Conservation (phyloP, 2,329 filamentous ascomycete genomes). For the Fusarium anthophilum region DNA sequence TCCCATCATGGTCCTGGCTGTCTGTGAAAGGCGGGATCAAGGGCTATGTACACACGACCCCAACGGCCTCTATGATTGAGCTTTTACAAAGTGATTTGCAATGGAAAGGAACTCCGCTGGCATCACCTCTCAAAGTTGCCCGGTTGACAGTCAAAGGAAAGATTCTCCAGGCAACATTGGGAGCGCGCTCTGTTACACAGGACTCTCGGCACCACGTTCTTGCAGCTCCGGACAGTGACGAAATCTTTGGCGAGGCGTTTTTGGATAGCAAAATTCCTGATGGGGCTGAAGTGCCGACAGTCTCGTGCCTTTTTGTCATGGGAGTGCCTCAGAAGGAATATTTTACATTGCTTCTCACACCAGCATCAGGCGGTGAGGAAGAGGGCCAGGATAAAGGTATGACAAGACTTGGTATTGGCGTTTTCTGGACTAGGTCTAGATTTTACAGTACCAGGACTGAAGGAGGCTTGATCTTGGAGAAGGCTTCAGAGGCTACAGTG, state of each 20-base stretch:
- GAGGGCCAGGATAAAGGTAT: accelerated
- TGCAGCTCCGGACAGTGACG: neutral
- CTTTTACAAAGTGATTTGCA: neutral
- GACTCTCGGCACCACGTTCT: neutral
- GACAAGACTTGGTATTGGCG: neutral
- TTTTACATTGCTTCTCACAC: neutral
- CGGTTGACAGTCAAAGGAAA: neutral
- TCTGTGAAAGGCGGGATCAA: neutral
- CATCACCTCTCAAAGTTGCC: neutral
- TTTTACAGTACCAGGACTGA: neutral
- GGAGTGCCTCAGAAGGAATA: neutral
- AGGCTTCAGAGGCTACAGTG: neutral
- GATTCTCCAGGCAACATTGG: neutral
- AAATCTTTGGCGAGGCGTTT: neutral
- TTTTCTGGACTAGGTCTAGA: neutral
- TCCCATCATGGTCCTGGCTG: slow-evolving; percentile 1
- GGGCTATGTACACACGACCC: neutral
- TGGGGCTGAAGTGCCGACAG: accelerated
- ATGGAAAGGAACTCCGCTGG: neutral
- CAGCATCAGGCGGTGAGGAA: neutral
- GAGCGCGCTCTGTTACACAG: neutral
- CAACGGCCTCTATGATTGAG: neutral
- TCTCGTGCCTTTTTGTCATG: neutral
- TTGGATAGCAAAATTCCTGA: neutral
- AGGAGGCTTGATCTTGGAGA: neutral